Base-by-base conservation (phyloP, 176 grass and related monocot species). In the Carex pumila region DNA sequence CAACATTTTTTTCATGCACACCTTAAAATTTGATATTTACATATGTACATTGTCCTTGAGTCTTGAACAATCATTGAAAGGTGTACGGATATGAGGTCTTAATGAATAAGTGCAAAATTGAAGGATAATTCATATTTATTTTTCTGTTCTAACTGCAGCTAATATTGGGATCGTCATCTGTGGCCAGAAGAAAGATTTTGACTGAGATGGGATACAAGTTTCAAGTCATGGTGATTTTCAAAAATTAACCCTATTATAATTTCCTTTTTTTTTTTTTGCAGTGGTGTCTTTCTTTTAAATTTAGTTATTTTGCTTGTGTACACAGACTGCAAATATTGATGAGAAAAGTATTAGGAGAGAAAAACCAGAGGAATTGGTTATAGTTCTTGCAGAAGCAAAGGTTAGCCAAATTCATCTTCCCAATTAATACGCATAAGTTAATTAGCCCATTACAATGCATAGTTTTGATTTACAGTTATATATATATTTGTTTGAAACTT, bases 351-450 rank as follows among this genome's bases (percentile, higher is more conserved):
- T 98, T 75, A 83, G 95, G 82, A 90, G 89, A 66, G 91, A 91
- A 53, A 87, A 91, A 61, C 91, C 95, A 0, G 95, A 98, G 9
- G 95, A 98, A 22, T 83, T 98, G 62, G 95, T 98, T 1, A 85
- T 93, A 79, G 92, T 98, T 71, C 95, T 98, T 43, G 95, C 95
- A 0, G 91, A 98, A 73, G 95, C 92, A 62, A 98, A 98, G 92
- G 95, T 93, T 65, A 19, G 49, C 17, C 80, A 66, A 75, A 18
- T 72, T 83, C 3, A 3, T 61, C 65, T 88, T 39, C 1, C 71
- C 54, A 68, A 29, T 55, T 54, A 13, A 31, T 76, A 15, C 5
- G 7, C 45, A 55, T 5, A 7, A 17, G 2, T 6, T 55, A 55
- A 32, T 29, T 76, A 30, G n/a, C 15, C 34, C 8, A 10, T 2